Base-by-base conservation (phyloP, 345 rosid species). In the Aquilaria yunnanensis region DNA sequence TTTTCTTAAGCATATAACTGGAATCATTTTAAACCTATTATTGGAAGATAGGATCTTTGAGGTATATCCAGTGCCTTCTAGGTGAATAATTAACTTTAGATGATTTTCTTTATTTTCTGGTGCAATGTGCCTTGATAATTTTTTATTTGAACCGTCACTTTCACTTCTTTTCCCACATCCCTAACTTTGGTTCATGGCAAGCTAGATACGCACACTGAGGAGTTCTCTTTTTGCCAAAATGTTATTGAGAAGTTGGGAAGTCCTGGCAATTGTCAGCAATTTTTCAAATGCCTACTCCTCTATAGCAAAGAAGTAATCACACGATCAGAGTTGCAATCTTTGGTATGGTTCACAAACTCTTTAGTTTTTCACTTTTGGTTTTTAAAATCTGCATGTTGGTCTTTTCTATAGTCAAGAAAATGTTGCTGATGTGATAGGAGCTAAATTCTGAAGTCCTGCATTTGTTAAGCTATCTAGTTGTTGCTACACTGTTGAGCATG, bases 201-300 rank as follows among this genome's bases (percentile, higher is more conserved):
- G 71, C 67, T 83, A 93, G 98, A 74, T 80, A 65, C 82, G 23
- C 72, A 78, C 45, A 81, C 76, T 71, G 92, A 83, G 71, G 97
- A 85, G 72, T 73, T 88, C 73, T 79, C 85, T 66, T 93, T 90
- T 79, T 85, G 85, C 23, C 96, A 88, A 70, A 83, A 85, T 75
- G 95, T 93, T 64, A 93, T 83, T 73, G 92, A 82, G 61, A 93
- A 83, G 75, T 79, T 93, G 67, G 67, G 49, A 34, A 81, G 73
- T 51, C 76, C 86, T 54, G 97, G 82, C 16, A 75, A 72, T 76
- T 84, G 77, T 80, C 97, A 93, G 68, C 90, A 85, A 77, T 85
- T 90, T 67, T 72, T 93, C 65, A 78, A 78, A 71, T 88, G 97
- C 72, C 99, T 93, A 75, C 88, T 82, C 74, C 86, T 90, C 56